phyloP scores from a whole-genome alignment of 768 basidiomycete species.

The Russula earlei region DNA sequence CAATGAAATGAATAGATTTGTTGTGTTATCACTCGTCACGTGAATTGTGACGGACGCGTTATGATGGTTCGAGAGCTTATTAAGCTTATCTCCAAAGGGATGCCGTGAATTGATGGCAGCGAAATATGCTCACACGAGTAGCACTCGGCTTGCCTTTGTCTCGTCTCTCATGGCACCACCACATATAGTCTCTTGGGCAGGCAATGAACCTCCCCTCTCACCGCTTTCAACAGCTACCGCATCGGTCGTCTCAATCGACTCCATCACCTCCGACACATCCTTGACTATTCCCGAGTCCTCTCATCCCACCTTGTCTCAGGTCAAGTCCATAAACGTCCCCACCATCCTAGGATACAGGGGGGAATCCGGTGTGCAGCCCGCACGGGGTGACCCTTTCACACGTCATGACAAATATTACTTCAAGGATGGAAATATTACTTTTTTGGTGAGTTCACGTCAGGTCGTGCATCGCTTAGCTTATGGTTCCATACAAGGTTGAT shows the following conservation, averaged over 20 bases:
- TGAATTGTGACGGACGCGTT: slow-evolving; percentile 16
- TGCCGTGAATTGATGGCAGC: no score
- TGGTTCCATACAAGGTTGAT: not conserved
- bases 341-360: not conserved
- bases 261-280: not conserved
- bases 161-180: not conserved
- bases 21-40: slow-evolving; percentile 5
- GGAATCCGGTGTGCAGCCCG: not conserved
- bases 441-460: slow-evolving; percentile 5
- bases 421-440: slow-evolving; percentile 17
- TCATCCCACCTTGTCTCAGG: not conserved
- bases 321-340: not conserved
- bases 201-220: not conserved
- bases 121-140: no score
- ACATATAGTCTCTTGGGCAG: slow-evolving; percentile 9
- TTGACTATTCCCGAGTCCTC: not conserved
- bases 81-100: not conserved
- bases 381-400: not conserved
- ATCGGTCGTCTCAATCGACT: slow-evolving; percentile 10
- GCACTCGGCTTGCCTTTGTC: no score
- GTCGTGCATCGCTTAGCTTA: not conserved
- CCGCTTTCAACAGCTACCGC: not conserved
- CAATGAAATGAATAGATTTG: not conserved
- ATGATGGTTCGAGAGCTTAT: not conserved
- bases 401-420: slow-evolving; percentile 16